Conservation (phyloP, 2,329 filamentous ascomycete species). For the Fusarium dimerum region DNA sequence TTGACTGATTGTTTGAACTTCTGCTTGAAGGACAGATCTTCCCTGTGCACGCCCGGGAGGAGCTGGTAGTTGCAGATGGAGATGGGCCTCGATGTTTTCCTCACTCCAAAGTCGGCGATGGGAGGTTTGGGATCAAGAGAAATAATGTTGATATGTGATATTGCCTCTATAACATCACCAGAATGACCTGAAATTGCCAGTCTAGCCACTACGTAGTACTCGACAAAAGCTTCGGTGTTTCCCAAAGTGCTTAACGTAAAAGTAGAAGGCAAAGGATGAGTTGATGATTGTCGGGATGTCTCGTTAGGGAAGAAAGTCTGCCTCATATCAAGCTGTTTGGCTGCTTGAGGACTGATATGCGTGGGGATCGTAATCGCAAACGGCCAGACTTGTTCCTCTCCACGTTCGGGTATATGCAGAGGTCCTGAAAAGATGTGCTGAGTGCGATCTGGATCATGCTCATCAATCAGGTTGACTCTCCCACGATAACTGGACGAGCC, state of each 20-base stretch:
- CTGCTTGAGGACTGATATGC: slow-evolving; percentile 4
- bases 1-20: slow-evolving; percentile 35
- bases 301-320: not conserved
- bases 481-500: slow-evolving; percentile 18
- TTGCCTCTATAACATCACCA: slow-evolving; percentile 10
- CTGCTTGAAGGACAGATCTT: slow-evolving; percentile 34
- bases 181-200: slow-evolving; percentile 12
- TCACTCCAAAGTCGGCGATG: slow-evolving; percentile 17
- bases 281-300: not conserved
- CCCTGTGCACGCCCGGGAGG: slow-evolving; percentile 31
- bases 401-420: slow-evolving; percentile 20
- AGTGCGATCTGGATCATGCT: not conserved
- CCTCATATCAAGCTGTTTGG: not conserved
- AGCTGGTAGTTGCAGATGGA: slow-evolving; percentile 28
- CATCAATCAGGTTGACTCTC: slow-evolving; percentile 26
- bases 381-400: slow-evolving; percentile 23
- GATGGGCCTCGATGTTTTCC: not conserved
- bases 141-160: slow-evolving; percentile 25
- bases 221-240: slow-evolving; percentile 11
- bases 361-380: slow-evolving; percentile 32
- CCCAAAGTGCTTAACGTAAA: not conserved
- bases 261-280: slow-evolving; percentile 1
- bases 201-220: slow-evolving; percentile 37
- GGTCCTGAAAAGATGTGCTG: slow-evolving; percentile 25
- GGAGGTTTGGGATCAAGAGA: slow-evolving; percentile 6